Percentiles rank a stretch among this genome's conserved stretches.
phyloP scores from a whole-genome alignment of 148 eudicot species.

The Camellia lanceoleosa region DNA sequence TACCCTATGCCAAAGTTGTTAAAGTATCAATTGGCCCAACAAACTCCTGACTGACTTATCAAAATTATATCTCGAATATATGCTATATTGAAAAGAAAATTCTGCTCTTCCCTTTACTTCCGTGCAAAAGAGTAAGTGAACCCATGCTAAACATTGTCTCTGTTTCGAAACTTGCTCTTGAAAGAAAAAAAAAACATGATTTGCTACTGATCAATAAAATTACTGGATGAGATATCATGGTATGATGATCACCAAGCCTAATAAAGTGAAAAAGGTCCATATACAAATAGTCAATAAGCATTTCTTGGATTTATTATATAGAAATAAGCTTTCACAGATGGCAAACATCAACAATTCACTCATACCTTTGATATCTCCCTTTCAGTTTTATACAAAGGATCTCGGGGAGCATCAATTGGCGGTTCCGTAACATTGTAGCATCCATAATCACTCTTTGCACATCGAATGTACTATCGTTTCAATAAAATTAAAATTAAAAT shows the following conservation, averaged over 20 bases:
- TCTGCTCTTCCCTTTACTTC: neutral
- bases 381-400: conserved; percentile 94
- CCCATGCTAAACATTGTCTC: too few relatives aligned
- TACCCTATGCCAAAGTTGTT: neutral
- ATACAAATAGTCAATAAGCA: too few relatives aligned
- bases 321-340: neutral
- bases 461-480: conserved; percentile 76
- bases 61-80: neutral
- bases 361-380: conserved; percentile 76
- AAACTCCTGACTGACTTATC: neutral
- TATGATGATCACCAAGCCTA: too few relatives aligned
- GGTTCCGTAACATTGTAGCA: conserved; percentile 90
- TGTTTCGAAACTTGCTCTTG: neutral
- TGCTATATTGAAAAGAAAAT: neutral
- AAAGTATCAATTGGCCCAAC: too few relatives aligned
- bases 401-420: conserved; percentile 95
- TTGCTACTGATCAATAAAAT: neutral
- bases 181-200: neutral
- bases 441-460: conserved; percentile 93
- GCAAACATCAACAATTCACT: neutral
- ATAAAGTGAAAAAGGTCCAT: too few relatives aligned
- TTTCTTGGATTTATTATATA: neutral
- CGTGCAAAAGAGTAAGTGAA: neutral
- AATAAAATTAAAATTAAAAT: neutral
- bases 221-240: neutral